These are phyloP conservation scores for Corylus americana DNA, from an alignment of 306 rosid species.

Conservation along the genomic window DNA sequence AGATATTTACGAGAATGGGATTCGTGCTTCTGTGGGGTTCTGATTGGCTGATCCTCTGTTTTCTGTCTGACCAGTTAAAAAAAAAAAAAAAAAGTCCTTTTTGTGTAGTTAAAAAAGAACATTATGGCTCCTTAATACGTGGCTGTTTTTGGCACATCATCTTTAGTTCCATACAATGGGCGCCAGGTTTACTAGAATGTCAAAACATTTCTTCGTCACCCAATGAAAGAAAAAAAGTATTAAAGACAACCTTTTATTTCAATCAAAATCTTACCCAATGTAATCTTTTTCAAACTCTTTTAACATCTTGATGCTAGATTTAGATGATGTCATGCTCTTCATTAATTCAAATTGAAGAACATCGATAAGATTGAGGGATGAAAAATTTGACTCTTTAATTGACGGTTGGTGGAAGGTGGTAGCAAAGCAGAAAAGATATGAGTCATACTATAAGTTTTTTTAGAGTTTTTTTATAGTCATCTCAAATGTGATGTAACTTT, in stretches of 20 bases:
- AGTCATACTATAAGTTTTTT: too few relatives aligned
- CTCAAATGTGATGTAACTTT: too few relatives aligned
- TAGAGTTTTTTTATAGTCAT: too few relatives aligned
- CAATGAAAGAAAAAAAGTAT: background rate
- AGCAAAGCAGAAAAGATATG: too few relatives aligned
- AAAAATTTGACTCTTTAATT: background rate
- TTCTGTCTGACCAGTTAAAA: background rate
- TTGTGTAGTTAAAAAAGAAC: constrained; percentile 20
- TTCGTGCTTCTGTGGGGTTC: constrained; percentile 19
- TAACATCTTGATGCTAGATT: background rate
- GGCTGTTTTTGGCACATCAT: constrained; percentile 24
- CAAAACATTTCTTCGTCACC: background rate
- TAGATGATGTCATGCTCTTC: background rate
- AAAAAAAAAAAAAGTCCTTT: constrained; percentile 13
- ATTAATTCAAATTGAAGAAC: background rate
- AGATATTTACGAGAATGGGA: constrained; percentile 48
- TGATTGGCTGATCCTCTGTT: constrained; percentile 51
- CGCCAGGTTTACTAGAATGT: constrained; percentile 8
- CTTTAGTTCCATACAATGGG: constrained; percentile 1
- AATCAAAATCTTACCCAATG: background rate
- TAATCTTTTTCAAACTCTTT: background rate
- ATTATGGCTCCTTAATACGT: constrained; percentile 35
- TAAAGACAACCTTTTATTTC: background rate
- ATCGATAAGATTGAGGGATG: background rate
- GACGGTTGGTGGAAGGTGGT: too few relatives aligned